Base-by-base conservation (phyloP, 768 basidiomycete species). In the Thelephora ganbajun region DNA sequence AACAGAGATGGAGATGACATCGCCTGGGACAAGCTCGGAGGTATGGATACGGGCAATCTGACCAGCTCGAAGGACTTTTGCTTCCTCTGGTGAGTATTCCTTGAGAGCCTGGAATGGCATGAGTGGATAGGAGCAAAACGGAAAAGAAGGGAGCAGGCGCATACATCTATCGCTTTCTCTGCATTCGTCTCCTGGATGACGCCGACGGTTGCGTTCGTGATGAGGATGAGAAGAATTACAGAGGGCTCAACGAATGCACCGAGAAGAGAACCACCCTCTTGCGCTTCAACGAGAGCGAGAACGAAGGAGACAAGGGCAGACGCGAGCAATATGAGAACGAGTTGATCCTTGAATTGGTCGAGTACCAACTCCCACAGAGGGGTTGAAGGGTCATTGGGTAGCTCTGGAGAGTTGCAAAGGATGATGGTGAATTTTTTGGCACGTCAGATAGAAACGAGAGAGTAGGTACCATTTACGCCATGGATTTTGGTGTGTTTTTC, bases 331-430 rank as follows among this genome's bases (percentile, higher is more conserved):
- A 99, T 98, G 53, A 99, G 81, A 36, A 99, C 94, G 23, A 99
- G 78, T 64, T 96, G 91, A 67, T 99, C 94, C 71, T 98, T 85
- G 74, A 99, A 99, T 66, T 99, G 94, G 55, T 96, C 92, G n/a
- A 99, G 73, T 50, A 99, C 83, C 51, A 98, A 79, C 59, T 89
- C 76, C 89, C 91, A 92, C 30, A 98, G 60, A 3, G 93, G 88
- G 3, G 94, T 96, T 2, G 88, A 68, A 0, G 88, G 83, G 9
- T 93, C 89, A 59, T 96, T 91, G 11, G 94, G 93, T 6, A 99
- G 72, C 59, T 88, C 94, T 98, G 62, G 12, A 44, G 36, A 44
- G 44, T 20, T 26, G 41, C 5, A 34, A 45, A 12, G 18, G 13
- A 7, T 2, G n/a, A 7, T n/a, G 43, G 33, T 14, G 11, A 33